phyloP scores from a whole-genome alignment of 1,139 yeast species.

The Lodderomyces parapsilosis region DNA sequence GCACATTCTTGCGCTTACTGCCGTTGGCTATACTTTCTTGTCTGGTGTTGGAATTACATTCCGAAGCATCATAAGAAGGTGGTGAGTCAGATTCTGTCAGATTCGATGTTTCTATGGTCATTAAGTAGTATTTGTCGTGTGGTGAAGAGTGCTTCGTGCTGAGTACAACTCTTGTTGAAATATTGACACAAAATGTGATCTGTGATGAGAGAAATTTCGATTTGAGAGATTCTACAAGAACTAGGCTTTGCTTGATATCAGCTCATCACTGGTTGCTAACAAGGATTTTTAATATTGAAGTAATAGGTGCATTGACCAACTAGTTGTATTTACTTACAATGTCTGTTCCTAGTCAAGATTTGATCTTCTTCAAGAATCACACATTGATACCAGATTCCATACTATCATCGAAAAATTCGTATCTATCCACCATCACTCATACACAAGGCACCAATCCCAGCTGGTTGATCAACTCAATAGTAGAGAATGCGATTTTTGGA shows the following conservation, averaged over 20 bases:
- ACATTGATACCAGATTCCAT: slow-evolving; percentile 36
- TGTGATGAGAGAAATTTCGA: background rate
- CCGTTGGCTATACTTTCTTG: background rate
- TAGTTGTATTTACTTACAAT: no score
- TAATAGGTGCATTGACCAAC: no score
- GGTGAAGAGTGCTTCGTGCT: no score
- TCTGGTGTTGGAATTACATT: background rate
- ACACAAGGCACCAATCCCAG: slow-evolving; percentile 63
- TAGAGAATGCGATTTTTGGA: slow-evolving; percentile 45
- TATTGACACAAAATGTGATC: background rate
- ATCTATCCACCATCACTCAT: slow-evolving; percentile 51
- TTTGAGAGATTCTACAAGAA: no score
- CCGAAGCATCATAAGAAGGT: slow-evolving; percentile 4
- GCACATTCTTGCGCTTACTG: slow-evolving; percentile 19
- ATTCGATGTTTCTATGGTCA: background rate
- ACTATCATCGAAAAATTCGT: slow-evolving; percentile 21
- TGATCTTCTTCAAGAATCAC: slow-evolving; percentile 54
- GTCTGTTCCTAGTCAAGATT: slow-evolving; percentile 55
- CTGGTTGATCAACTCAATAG: slow-evolving; percentile 57
- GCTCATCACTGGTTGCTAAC: no score
- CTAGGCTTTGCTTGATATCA: no score
- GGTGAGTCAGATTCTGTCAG: background rate
- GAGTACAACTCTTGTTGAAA: no score
- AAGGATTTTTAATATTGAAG: no score
- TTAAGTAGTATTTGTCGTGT: background rate